Evolutionary conservation across 371 early-diverging fungal genomes (phyloP), one percentile per base, ranked within the genome.

Genomic region (Parasitella parasitica): DNA sequence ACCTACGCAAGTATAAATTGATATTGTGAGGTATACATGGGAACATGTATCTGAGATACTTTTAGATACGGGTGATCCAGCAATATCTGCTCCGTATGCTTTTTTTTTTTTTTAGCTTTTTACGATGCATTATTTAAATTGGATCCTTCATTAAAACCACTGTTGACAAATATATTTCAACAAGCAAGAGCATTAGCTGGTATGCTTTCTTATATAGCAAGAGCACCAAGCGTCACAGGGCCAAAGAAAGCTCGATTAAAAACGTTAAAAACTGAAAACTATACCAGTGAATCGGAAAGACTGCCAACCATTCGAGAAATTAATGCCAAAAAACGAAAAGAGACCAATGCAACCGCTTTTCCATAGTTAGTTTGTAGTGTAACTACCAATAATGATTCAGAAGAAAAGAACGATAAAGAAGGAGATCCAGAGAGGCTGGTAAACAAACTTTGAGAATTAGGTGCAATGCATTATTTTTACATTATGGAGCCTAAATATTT

Each of bases 141-240:
- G 30, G 67, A 77, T 41, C 58, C 59, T 1, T 59, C 73, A 5
- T 48, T 66, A 0, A 32, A 63, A 15, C 9, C 20, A 0, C 12
- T 77, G 2, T 77, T 80, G 37, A 63, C 54, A 20, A 77, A 80
- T 43, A 67, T 73, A 7, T 65, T 77, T 51, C 77, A 77, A 38
- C 80, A 80, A 46, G 77, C 80, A 3, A 63, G 73, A 48, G 80
- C 77, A 13, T 53, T 80, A 6, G 72, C 77, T 3, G 77, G 80
- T 0, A 77, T 80, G 73, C 70, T 80, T 4, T 71, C 72, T 0
- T 80, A 71, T 41, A 72, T 80, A 28, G 66, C 73, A 5, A 55
- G 73, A 51, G 65, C 75, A 18, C 75, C 74, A 1, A 69, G 48
- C 24, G 7, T 66, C 58, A 49, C 56, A 32, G 64, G 66, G 3